Evolutionary conservation across 495 filamentous ascomycete genomes (phyloP).

Genomic region (Aspergillus taichungensis): DNA sequence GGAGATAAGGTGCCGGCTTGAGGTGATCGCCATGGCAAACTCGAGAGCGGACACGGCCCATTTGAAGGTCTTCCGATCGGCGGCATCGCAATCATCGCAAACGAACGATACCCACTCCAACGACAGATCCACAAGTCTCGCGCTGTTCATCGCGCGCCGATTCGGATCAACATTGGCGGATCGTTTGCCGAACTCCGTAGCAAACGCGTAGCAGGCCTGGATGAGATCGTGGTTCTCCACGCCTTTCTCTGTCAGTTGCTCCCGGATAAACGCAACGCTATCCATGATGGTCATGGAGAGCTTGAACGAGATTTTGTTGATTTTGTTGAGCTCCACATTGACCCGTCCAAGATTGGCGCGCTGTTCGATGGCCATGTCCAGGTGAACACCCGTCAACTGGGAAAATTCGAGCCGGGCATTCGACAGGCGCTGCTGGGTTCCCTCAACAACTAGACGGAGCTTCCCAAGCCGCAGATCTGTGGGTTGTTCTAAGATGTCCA

Average conservation of each 20-base stretch:
- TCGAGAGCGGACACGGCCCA: slow-evolving; percentile 95
- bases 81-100: slow-evolving; percentile 90
- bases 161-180: slow-evolving; percentile 91
- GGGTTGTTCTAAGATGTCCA: slow-evolving; percentile 64
- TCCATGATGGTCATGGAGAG: slow-evolving; percentile 99
- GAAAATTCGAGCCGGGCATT: slow-evolving; percentile 70
- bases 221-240: slow-evolving; percentile 92
- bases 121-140: slow-evolving; percentile 84
- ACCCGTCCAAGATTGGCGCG: slow-evolving; percentile 89
- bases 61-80: slow-evolving; percentile 92
- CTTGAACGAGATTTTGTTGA: slow-evolving; percentile 92
- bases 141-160: slow-evolving; percentile 88
- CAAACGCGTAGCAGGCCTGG: slow-evolving; percentile 98
- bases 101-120: slow-evolving; percentile 97
- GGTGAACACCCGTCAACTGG: slow-evolving; percentile 65
- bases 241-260: slow-evolving; percentile 59
- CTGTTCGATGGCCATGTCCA: slow-evolving; percentile 84
- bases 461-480: slow-evolving; percentile 82
- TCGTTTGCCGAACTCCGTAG: slow-evolving; percentile 93
- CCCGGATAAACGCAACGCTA: slow-evolving; percentile 83
- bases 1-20: slow-evolving; percentile 79
- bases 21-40: slow-evolving; percentile 94
- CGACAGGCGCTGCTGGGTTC: slow-evolving; percentile 66
- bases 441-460: slow-evolving; percentile 82
- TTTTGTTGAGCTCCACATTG: slow-evolving; percentile 83